These are phyloP conservation scores for Ogataea methanolica DNA, from an alignment of 805 yeast species.

Conservation along the genomic window DNA sequence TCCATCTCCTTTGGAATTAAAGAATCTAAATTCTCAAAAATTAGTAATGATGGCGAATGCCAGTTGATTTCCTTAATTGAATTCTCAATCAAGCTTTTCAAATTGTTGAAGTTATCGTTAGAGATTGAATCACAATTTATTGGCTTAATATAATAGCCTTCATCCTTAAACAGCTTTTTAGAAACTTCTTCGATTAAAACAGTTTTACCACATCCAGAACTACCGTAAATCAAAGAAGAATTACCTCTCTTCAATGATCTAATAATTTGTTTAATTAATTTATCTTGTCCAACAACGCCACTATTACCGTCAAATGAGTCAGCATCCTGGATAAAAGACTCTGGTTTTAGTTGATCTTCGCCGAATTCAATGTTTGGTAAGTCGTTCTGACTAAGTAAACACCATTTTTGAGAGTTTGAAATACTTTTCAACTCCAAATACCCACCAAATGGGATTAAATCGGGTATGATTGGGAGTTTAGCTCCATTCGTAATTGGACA, in stretches of 20 bases:
- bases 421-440: conserved; percentile 41
- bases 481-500: conserved; percentile 44
- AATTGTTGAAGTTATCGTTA: conserved; percentile 50
- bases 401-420: conserved; percentile 22
- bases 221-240: conserved; percentile 65
- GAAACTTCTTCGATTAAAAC: conserved; percentile 42
- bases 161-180: conserved; percentile 29
- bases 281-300: conserved; percentile 54
- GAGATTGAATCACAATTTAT: conserved; percentile 51
- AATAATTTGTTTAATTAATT: conserved; percentile 34
- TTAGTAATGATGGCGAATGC: conserved; percentile 71
- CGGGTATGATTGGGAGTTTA: conserved; percentile 47
- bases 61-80: conserved; percentile 47
- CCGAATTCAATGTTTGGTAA: conserved; percentile 42
- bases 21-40: conserved; percentile 76
- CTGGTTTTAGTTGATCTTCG: conserved; percentile 41
- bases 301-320: neutral
- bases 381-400: conserved; percentile 14
- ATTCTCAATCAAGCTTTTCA: conserved; percentile 41
- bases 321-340: conserved; percentile 32
- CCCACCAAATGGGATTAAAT: conserved; percentile 55
- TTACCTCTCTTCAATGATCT: conserved; percentile 36
- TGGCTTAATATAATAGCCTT: conserved; percentile 43
- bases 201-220: conserved; percentile 81
- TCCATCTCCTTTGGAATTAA: conserved; percentile 63